A percentile compares a stretch with the other conserved stretches of the same genome.
Evolutionary conservation across 2,329 filamentous ascomycete species (phyloP).

Genomic region (Venturia asperata): DNA sequence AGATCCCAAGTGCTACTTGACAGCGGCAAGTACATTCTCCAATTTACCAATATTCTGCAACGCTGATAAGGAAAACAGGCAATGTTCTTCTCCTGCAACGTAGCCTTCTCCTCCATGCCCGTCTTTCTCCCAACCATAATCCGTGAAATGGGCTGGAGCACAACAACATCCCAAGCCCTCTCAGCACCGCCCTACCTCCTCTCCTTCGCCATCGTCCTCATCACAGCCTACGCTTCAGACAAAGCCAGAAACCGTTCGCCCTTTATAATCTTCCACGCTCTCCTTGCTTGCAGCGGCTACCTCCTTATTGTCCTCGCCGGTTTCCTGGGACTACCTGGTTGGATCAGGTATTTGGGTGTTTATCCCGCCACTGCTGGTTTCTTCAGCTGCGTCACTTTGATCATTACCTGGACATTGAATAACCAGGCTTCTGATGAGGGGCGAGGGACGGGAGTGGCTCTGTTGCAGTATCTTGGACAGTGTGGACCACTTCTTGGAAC

Average conservation of each 20-base stretch:
- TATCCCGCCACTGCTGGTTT: slow-evolving; percentile 76
- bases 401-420: slow-evolving; percentile 84
- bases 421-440: slow-evolving; percentile 65
- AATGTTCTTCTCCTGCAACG: slow-evolving; percentile 84
- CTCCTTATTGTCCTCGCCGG: slow-evolving; percentile 54
- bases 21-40: slow-evolving; percentile 44
- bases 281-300: slow-evolving; percentile 57
- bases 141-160: slow-evolving; percentile 64
- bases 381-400: slow-evolving; percentile 76
- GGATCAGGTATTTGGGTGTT: slow-evolving; percentile 62
- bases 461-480: slow-evolving; percentile 77
- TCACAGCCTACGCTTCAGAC: slow-evolving; percentile 68
- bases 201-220: slow-evolving; percentile 64
- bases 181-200: slow-evolving; percentile 74
- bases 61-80: slow-evolving; percentile 27
- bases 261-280: slow-evolving; percentile 62
- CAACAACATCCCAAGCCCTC: slow-evolving; percentile 64
- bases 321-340: slow-evolving; percentile 42
- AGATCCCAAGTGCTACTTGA: slow-evolving; percentile 67
- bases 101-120: slow-evolving; percentile 80
- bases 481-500: slow-evolving; percentile 59
- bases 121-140: slow-evolving; percentile 82
- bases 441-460: slow-evolving; percentile 68
- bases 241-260: slow-evolving; percentile 53
- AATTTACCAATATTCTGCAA: neutral